Evolutionary conservation across 352 stramenopile species (phyloP).

Genomic region (Phytophthora pisi): DNA sequence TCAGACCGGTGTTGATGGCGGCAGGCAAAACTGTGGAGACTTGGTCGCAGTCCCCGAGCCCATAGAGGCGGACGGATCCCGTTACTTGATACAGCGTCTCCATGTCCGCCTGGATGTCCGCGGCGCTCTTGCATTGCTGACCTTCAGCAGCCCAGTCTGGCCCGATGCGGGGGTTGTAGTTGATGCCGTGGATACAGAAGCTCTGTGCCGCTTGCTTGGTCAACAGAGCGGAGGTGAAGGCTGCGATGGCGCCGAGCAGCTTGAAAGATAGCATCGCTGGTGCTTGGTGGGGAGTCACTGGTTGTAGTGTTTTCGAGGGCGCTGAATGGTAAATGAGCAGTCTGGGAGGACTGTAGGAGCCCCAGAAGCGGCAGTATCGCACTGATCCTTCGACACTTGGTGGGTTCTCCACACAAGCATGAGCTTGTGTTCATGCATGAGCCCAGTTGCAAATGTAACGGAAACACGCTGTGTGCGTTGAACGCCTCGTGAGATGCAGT

Average conservation of each 20-base stretch:
- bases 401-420: neutral
- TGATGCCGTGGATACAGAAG: conserved; percentile 64
- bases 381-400: neutral
- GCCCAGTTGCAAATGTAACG: conserved; percentile 15
- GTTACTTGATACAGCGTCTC: conserved; percentile 47
- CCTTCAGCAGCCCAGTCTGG: conserved; percentile 50
- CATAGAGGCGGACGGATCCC: conserved; percentile 57
- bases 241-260: conserved; percentile 14
- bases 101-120: conserved; percentile 51
- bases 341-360: neutral
- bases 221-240: conserved; percentile 15
- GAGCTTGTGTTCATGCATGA: too few relatives aligned
- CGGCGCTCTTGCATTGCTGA: conserved; percentile 55
- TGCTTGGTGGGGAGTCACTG: conserved; percentile 16
- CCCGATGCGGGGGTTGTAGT: conserved; percentile 68
- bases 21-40: conserved; percentile 45
- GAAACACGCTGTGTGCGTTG: neutral
- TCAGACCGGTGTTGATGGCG: conserved; percentile 51
- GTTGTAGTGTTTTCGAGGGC: conserved; percentile 16
- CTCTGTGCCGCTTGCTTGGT: conserved; percentile 13
- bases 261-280: conserved; percentile 35
- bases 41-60: conserved; percentile 67
- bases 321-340: conserved; percentile 30
- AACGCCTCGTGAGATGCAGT: neutral
- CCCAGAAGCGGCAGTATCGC: neutral